These are phyloP conservation scores for Neonectria faginata DNA, from an alignment of 2,329 filamentous ascomycete genomes.

Conservation along the genomic window DNA sequence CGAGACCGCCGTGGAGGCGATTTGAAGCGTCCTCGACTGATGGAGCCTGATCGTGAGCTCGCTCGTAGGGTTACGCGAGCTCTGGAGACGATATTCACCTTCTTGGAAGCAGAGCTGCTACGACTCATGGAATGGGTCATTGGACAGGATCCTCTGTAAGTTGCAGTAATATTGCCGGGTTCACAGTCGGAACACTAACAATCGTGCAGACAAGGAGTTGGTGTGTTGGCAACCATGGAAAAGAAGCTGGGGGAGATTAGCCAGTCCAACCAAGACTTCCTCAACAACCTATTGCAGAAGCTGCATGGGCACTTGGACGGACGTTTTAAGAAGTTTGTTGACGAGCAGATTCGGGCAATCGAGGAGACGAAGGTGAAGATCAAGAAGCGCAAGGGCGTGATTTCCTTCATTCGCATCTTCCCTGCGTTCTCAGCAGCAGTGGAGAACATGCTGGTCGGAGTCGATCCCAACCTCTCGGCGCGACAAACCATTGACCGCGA, in stretches of 20 bases:
- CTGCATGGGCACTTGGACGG: conserved; percentile 79
- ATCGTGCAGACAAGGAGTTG: conserved; percentile 83
- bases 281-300: conserved; percentile 83
- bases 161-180: conserved; percentile 55
- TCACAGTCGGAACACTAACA: conserved; percentile 29
- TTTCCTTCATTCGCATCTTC: conserved; percentile 94
- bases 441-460: conserved; percentile 81
- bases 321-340: conserved; percentile 88
- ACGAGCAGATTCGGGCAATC: conserved; percentile 94
- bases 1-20: conserved; percentile 78
- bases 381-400: conserved; percentile 97
- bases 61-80: conserved; percentile 86
- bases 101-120: conserved; percentile 82
- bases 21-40: conserved; percentile 78
- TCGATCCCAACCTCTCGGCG: conserved; percentile 70
- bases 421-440: conserved; percentile 85
- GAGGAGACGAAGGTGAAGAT: conserved; percentile 99
- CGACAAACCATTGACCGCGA: conserved; percentile 85
- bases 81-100: conserved; percentile 90
- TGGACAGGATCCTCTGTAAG: conserved; percentile 82
- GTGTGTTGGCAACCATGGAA: conserved; percentile 84
- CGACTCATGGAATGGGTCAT: conserved; percentile 86
- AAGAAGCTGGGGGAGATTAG: conserved; percentile 82
- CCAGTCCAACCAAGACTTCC: conserved; percentile 93
- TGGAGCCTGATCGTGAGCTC: conserved; percentile 89